Conservation (phyloP, 2,329 filamentous ascomycete species). For the Hymenoscyphus scutula region DNA sequence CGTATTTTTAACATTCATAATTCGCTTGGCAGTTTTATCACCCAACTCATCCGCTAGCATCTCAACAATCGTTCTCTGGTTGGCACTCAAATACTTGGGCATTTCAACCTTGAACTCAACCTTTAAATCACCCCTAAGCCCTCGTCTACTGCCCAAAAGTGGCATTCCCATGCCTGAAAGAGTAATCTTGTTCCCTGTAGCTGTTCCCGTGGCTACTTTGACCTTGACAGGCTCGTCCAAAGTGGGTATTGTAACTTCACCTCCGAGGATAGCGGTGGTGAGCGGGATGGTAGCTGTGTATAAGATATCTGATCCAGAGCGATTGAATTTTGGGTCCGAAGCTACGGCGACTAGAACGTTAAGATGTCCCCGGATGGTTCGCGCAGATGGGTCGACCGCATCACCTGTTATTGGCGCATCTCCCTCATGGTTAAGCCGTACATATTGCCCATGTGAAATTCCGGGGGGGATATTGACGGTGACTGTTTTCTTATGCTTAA, state of each 20-base stretch:
- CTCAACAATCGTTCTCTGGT: conserved; percentile 89
- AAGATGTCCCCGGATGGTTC: conserved; percentile 77
- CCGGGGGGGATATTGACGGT: conserved; percentile 90
- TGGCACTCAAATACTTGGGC: conserved; percentile 89
- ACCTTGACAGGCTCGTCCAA: conserved; percentile 88
- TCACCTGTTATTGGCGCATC: conserved; percentile 79
- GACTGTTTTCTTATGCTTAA: conserved; percentile 78
- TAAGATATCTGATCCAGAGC: conserved; percentile 83
- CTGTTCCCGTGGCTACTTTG: conserved; percentile 86
- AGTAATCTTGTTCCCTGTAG: conserved; percentile 87
- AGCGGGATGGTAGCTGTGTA: conserved; percentile 90
- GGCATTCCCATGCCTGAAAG: conserved; percentile 93
- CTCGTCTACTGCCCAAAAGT: conserved; percentile 62
- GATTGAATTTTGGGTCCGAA: conserved; percentile 85
- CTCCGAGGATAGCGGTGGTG: conserved; percentile 88
- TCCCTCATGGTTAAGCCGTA: conserved; percentile 81
- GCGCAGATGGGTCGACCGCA: conserved; percentile 58
- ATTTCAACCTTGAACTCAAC: conserved; percentile 94
- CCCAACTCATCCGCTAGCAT: conserved; percentile 96
- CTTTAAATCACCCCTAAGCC: conserved; percentile 73
- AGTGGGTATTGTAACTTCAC: conserved; percentile 85
- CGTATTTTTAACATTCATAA: conserved; percentile 73
- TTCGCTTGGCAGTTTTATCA: conserved; percentile 84
- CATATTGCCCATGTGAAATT: conserved; percentile 93
- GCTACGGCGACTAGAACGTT: conserved; percentile 88